A percentile compares a stretch with the other conserved stretches of the same genome.
Conservation (phyloP, 345 rosid genomes). For the Citrus maxima region DNA sequence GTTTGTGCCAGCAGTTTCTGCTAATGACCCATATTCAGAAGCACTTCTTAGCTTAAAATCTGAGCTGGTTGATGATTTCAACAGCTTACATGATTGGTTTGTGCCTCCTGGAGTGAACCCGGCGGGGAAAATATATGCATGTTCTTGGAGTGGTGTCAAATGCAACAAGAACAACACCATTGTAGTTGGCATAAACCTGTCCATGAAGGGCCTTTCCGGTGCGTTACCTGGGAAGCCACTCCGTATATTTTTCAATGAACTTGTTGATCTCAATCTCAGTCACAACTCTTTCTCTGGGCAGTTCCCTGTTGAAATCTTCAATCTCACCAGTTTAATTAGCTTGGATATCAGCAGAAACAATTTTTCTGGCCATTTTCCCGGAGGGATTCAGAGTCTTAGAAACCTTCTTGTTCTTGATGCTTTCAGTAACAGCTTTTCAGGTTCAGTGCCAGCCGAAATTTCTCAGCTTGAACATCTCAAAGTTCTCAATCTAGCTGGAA, state of each 20-base stretch:
- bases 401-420: conserved; percentile 64
- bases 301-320: conserved; percentile 59
- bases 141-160: conserved; percentile 84
- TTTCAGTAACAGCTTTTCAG: conserved; percentile 88
- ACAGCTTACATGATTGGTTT: conserved; percentile 63
- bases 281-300: conserved; percentile 67
- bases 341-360: conserved; percentile 87
- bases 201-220: conserved; percentile 63
- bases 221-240: conserved; percentile 47
- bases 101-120: conserved; percentile 34
- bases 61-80: conserved; percentile 41
- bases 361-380: conserved; percentile 67
- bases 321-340: conserved; percentile 47
- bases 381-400: conserved; percentile 42
- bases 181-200: conserved; percentile 59
- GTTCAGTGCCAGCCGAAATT: conserved; percentile 59
- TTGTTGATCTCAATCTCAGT: conserved; percentile 77
- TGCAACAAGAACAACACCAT: conserved; percentile 61
- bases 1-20: conserved; percentile 20
- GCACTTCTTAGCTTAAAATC: conserved; percentile 75
- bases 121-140: conserved; percentile 34
- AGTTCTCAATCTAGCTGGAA: conserved; percentile 83
- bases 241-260: conserved; percentile 50
- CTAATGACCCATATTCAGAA: conserved; percentile 57
- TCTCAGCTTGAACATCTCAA: conserved; percentile 54